Base-by-base conservation (phyloP, 768 basidiomycete genomes). In the Fistulinella prunicolor region DNA sequence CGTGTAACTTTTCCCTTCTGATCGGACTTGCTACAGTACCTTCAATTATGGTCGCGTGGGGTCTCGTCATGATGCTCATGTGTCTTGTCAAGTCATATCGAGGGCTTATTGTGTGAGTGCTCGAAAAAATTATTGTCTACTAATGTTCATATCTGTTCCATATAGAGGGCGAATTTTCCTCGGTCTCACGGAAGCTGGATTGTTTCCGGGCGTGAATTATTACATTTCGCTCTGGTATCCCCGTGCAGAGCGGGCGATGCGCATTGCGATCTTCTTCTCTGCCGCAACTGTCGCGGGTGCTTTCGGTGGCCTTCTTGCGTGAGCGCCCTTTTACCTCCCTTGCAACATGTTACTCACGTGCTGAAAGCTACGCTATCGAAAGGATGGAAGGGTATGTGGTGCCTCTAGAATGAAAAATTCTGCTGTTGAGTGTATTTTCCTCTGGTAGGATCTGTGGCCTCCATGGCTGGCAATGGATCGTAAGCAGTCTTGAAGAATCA, bases 211-310 rank as follows among this genome's bases (percentile, higher is more conserved):
- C 1, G 61, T 74, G 46, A 68, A 67, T 2, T 78, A 74, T 46
- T 73, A 70, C 35, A 66, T 82, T 37, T 80, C 78, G 10, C 61
- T 80, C 41, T 85, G 83, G 82, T 80, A 87, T 58, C 73, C 79
- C 9, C 70, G 77, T 29, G 67, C 68, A 44, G 83, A 85, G 56
- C 75, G 82, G 37, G 81, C 78, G 16, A 67, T 65, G 56, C 75
- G 83, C 22, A 74, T 82, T 46, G 80, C 82, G 4, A 69, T 85
- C 30, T 84, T 85, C 70, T 83, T 83, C 61, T 77, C 77, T 17
- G 80, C 81, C 30, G 80, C 81, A 10, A 82, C 80, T 2, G 58
- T 78, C 29, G 76, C 81, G 16, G 81, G 73, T 46, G 64, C 69
- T 53, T 80, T 69, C 60, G 77, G 79, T 39, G 78, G 79, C 26